phyloP scores from a whole-genome alignment of 805 yeast species.

The Wickerhamiella alocasiicola region DNA sequence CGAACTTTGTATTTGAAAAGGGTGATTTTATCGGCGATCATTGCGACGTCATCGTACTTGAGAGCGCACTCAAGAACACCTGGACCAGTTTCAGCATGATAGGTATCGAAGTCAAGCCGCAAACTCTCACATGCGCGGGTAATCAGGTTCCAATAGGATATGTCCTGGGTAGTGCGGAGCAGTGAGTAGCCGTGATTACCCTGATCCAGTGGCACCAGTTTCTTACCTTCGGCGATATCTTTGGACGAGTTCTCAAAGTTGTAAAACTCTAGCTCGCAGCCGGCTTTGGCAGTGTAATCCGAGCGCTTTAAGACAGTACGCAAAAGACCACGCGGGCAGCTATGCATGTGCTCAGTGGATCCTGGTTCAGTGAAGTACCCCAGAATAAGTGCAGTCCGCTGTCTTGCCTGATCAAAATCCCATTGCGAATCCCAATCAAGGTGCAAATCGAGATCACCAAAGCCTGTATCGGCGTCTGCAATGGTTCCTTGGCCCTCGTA shows the following conservation, averaged over 20 bases:
- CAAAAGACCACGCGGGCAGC: conserved; percentile 26
- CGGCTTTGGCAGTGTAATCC: conserved; percentile 19
- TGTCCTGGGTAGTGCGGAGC: conserved; percentile 24
- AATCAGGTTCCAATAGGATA: conserved; percentile 23
- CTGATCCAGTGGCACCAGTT: conserved; percentile 24
- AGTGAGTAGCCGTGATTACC: conserved; percentile 30
- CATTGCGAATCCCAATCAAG: conserved; percentile 21
- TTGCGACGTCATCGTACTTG: conserved; percentile 22
- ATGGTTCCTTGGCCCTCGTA: conserved; percentile 22
- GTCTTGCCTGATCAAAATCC: conserved; percentile 17
- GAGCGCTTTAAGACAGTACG: conserved; percentile 9
- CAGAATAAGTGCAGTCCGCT: conserved; percentile 23
- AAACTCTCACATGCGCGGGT: conserved; percentile 19
- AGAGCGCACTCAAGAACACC: conserved; percentile 29
- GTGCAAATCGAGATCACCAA: conserved; percentile 23
- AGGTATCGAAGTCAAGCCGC: conserved; percentile 25
- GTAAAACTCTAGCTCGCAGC: conserved; percentile 28
- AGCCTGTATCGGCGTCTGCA: conserved; percentile 24
- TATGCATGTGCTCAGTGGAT: conserved; percentile 20
- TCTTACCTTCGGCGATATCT: conserved; percentile 16
- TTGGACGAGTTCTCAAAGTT: conserved; percentile 21
- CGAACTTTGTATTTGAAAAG: conserved; percentile 26
- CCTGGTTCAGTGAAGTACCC: conserved; percentile 21
- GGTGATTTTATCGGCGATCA: conserved; percentile 26
- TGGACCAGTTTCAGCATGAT: conserved; percentile 30